Conservation (phyloP, 2,329 filamentous ascomycete genomes). For the Aspergillus sp. region DNA sequence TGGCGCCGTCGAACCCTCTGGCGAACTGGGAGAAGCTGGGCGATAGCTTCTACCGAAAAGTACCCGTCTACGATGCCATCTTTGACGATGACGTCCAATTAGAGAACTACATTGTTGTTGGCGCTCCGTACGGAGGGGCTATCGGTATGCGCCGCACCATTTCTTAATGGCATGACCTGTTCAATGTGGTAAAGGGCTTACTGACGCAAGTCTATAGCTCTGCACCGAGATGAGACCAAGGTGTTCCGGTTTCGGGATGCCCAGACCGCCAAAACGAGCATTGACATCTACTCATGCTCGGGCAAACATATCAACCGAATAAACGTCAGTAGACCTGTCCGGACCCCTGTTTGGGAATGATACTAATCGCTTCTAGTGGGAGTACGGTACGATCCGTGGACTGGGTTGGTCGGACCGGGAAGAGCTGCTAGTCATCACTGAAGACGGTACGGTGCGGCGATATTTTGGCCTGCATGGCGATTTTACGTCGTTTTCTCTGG, state of each 20-base stretch:
- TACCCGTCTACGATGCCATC: conserved; percentile 85
- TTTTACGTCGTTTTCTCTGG: conserved; percentile 90
- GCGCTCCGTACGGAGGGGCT: conserved; percentile 90
- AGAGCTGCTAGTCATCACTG: conserved; percentile 80
- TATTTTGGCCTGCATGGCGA: conserved; percentile 91
- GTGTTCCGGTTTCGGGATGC: conserved; percentile 74
- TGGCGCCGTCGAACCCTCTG: conserved; percentile 62
- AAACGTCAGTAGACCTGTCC: conserved; percentile 47
- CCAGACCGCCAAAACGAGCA: conserved; percentile 72
- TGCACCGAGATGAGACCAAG: conserved; percentile 86
- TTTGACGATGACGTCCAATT: conserved; percentile 93
- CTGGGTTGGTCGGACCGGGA: conserved; percentile 97
- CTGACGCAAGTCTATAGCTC: conserved; percentile 53
- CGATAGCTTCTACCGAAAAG: conserved; percentile 92
- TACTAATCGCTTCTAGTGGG: conserved; percentile 60
- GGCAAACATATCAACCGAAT: conserved; percentile 85
- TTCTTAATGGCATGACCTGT: background rate
- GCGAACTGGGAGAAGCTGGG: conserved; percentile 94
- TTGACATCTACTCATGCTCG: conserved; percentile 92
- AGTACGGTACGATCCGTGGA: conserved; percentile 81
- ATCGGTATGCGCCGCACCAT: conserved; percentile 63
- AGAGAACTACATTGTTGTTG: conserved; percentile 88
- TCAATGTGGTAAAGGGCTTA: conserved; percentile 1
- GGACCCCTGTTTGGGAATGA: background rate
- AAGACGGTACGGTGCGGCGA: conserved; percentile 86